A percentile compares a stretch with the other conserved stretches of the same genome.
Conservation (phyloP, 2,329 filamentous ascomycete species). For the Septoria linicola region DNA sequence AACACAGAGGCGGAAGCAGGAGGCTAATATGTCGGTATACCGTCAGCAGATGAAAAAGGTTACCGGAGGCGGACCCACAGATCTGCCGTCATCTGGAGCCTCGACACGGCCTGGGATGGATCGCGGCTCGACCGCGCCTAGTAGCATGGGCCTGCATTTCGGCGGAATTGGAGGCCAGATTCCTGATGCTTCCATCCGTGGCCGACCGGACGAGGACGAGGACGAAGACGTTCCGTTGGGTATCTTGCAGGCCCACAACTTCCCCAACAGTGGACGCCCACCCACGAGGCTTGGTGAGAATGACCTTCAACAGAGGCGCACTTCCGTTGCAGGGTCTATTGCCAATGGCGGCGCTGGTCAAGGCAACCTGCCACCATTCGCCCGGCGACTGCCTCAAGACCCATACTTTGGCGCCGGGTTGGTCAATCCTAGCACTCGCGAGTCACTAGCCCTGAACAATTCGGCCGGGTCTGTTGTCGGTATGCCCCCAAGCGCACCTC, state of each 20-base stretch:
- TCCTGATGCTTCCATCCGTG: slow-evolving; percentile 28
- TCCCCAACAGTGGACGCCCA: slow-evolving; percentile 74
- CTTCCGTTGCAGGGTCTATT: slow-evolving; percentile 53
- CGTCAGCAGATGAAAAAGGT: slow-evolving; percentile 97
- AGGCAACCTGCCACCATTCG: slow-evolving; percentile 73
- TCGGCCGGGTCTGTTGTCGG: slow-evolving; percentile 41
- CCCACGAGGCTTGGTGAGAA: slow-evolving; percentile 64
- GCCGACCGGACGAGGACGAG: slow-evolving; percentile 59
- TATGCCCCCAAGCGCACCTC: slow-evolving; percentile 31
- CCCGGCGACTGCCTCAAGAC: slow-evolving; percentile 76
- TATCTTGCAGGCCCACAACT: slow-evolving; percentile 84
- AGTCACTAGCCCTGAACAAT: slow-evolving; percentile 66
- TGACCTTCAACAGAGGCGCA: slow-evolving; percentile 52
- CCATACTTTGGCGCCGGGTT: slow-evolving; percentile 79
- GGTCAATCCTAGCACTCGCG: slow-evolving; percentile 68
- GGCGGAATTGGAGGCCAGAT: slow-evolving; percentile 35
- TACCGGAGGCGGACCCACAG: slow-evolving; percentile 67
- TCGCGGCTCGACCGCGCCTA: slow-evolving; percentile 46
- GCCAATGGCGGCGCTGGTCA: slow-evolving; percentile 43
- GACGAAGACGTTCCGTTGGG: slow-evolving; percentile 86
- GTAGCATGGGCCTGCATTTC: slow-evolving; percentile 28
- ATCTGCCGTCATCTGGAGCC: slow-evolving; percentile 40
- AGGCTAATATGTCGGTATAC: slow-evolving; percentile 85
- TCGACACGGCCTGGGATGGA: slow-evolving; percentile 55
- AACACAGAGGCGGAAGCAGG: slow-evolving; percentile 79